phyloP scores from a whole-genome alignment of 345 rosid genomes.

The Camelina sativa region DNA sequence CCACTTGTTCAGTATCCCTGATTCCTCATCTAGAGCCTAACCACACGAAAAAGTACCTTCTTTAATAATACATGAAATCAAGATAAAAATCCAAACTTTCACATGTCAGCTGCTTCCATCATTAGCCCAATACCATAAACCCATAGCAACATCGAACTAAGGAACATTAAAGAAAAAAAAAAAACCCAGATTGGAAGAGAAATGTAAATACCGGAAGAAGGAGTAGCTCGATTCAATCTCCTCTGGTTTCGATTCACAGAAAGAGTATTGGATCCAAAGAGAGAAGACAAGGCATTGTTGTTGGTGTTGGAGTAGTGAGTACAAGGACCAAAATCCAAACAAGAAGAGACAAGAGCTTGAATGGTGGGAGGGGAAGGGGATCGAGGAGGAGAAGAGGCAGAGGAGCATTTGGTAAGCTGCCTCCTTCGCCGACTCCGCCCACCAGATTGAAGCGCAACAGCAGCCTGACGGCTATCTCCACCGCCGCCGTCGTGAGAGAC shows the following conservation, averaged over 20 bases:
- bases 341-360: slow-evolving; percentile 60
- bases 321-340: slow-evolving; percentile 75
- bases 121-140: slow-evolving; percentile 18
- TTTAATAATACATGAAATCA: not conserved
- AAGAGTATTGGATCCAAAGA: slow-evolving; percentile 53
- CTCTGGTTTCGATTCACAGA: slow-evolving; percentile 51
- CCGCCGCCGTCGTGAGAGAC: slow-evolving; percentile 49
- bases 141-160: slow-evolving; percentile 12
- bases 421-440: slow-evolving; percentile 59
- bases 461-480: slow-evolving; percentile 33
- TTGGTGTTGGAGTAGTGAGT: slow-evolving; percentile 52
- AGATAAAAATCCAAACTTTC: slow-evolving; percentile 18
- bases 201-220: slow-evolving; percentile 48
- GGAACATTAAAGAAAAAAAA: not conserved
- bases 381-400: slow-evolving; percentile 36
- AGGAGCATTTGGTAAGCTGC: slow-evolving; percentile 41
- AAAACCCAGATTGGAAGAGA: slow-evolving; percentile 6
- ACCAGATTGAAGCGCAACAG: slow-evolving; percentile 39
- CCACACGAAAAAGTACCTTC: slow-evolving; percentile 9
- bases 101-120: slow-evolving; percentile 21
- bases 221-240: slow-evolving; percentile 47
- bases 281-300: slow-evolving; percentile 50
- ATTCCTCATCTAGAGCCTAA: slow-evolving; percentile 1
- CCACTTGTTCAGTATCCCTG: slow-evolving; percentile 12
- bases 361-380: slow-evolving; percentile 41